Evolutionary conservation across 2,329 filamentous ascomycete species (phyloP).

Genomic region (Westerdykella sp.): DNA sequence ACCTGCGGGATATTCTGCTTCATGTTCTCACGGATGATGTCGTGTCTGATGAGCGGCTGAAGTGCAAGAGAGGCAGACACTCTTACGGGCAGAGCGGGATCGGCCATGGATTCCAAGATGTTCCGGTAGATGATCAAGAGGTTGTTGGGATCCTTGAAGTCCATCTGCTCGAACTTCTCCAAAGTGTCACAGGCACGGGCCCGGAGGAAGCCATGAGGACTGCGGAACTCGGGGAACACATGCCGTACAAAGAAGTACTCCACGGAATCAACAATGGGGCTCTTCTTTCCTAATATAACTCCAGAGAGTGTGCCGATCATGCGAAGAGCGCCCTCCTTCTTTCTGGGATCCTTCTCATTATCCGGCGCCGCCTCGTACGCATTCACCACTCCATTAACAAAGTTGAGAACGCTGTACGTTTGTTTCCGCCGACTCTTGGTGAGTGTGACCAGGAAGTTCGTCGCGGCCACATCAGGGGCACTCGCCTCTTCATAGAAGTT

Average conservation of each 20-base stretch:
- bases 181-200: slow-evolving; percentile 94
- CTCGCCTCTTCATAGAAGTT: slow-evolving; percentile 98
- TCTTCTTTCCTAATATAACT: slow-evolving; percentile 96
- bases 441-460: slow-evolving; percentile 90
- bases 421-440: slow-evolving; percentile 94
- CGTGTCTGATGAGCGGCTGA: slow-evolving; percentile 91
- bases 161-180: slow-evolving; percentile 94
- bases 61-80: slow-evolving; percentile 91
- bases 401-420: slow-evolving; percentile 88
- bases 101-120: slow-evolving; percentile 94
- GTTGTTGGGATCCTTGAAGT: slow-evolving; percentile 96
- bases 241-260: slow-evolving; percentile 98
- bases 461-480: slow-evolving; percentile 88
- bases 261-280: slow-evolving; percentile 92
- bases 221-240: slow-evolving; percentile 96
- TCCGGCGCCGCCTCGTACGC: slow-evolving; percentile 80
- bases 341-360: slow-evolving; percentile 84
- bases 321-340: slow-evolving; percentile 91
- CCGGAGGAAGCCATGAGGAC: slow-evolving; percentile 82
- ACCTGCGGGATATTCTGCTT: slow-evolving; percentile 97
- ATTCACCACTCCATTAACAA: slow-evolving; percentile 92
- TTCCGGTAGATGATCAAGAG: slow-evolving; percentile 93
- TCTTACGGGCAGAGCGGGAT: slow-evolving; percentile 84
- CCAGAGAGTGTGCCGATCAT: slow-evolving; percentile 96
- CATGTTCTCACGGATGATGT: slow-evolving; percentile 91